Base-by-base conservation (phyloP, 73 alveolate genomes). In the Symbiodinium pilosum region DNA sequence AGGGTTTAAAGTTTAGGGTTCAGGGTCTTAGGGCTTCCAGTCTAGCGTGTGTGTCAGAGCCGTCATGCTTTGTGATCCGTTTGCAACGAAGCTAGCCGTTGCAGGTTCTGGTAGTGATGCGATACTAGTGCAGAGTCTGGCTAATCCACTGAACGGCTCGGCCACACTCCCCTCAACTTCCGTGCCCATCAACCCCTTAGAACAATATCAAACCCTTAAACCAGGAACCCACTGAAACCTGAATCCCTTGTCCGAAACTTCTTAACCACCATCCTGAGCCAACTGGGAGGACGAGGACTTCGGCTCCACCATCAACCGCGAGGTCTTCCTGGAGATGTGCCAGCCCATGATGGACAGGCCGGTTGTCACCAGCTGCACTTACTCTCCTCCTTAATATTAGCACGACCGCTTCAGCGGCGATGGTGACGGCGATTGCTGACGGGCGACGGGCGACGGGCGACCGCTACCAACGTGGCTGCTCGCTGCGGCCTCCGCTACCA, bases 271-370 rank as follows among this genome's bases (percentile, higher is more conserved):
- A 7, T 34, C 39, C 81, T 64, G 7, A 12, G 81, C 18, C 9
- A 11, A 20, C 34, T 40, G 36, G 40, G 42, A 91, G 88, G 98
- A 93, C 52, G 91, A 93, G 18, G 98, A 93, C 47, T 93, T 93
- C 64, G 91, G 92, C 92, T 75, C 92, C 85, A 77, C 84, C 83
- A 77, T 93, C 85, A 73, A 52, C 43, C 98, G 98, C 42, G 98
- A 93, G 52, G 92, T 75, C 69, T 93, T 93, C 36, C n/a, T 75
- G 92, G 92, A 93, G 98, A 93, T 93, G 98, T 93, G 98, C 85
- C 84, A 75, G 73, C 98, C 98, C 41, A 93, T 93, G 98, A 93
- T 93, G 98, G 98, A 93, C 93, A 68, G 94, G 94, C 56, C 12
- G 44, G 52, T 32, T 0, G 81, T 21, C 43, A 30, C 24, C n/a